Evolutionary conservation across 1,284 basidiomycete species (phyloP), one percentile per base, ranked within the genome.

Genomic region (Ustilago bromivora): DNA sequence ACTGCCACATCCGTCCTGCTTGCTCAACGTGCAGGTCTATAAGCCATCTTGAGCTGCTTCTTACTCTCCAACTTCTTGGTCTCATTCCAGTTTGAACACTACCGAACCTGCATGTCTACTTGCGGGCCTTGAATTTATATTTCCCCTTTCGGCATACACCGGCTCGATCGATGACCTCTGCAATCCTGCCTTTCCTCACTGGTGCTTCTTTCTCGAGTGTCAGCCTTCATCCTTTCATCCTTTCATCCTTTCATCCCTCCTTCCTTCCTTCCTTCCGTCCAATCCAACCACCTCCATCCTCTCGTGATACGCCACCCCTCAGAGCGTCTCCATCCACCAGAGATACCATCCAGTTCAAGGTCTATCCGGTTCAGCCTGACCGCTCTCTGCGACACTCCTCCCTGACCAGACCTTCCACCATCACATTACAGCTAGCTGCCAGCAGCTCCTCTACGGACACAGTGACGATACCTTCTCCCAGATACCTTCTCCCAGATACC

Each of bases 121-220:
- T 41, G 61, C 61, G 61, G 61, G 15, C 2, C 53, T 32, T 62
- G 61, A 62, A 62, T 54, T 55, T 49, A 55, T 60, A 62, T 62
- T 58, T 62, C 61, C 53, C 61, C 32, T 56, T 62, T 62, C 13
- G 60, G 61, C 41, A 59, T 23, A 49, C 31, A 28, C 8, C 13
- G 51, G 63, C 40, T 59, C 63, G 49, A 54, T 58, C 63, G 51
- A n/a, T 59, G 52, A 60, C 49, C 38, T 41, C 54, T 47, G 40
- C 40, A 19, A 19, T 54, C 12, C 46, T 9, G 49, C 49, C 49
- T 51, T 51, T 31, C n/a, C 49, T 31, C 41, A 28, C 61, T 7
- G 6, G 10, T 49, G 5, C 35, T 12, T 43, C 19, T 7, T 57
- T 34, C 23, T 15, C 31, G 28, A 6, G 9, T 31, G 51, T 52